Base-by-base conservation (phyloP, 1,284 basidiomycete genomes). In the Rhodotorula sp. region DNA sequence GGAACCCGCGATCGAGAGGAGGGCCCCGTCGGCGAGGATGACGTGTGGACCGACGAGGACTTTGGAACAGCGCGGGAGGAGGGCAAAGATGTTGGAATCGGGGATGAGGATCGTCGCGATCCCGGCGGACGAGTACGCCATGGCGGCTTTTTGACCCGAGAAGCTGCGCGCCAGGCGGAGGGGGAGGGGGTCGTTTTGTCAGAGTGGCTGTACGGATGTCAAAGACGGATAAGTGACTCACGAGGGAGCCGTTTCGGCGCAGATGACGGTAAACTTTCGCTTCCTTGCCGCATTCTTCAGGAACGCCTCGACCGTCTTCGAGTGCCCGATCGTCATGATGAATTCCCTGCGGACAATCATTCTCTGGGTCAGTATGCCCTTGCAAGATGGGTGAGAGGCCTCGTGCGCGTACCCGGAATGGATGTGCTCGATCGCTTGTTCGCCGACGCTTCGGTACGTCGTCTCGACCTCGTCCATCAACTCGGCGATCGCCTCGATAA, bases 351-450 rank as follows among this genome's bases (percentile, higher is more conserved):
- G 71, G 39, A n/a, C n/a, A n/a, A n/a, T n/a, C n/a, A n/a, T n/a
- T n/a, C n/a, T n/a, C n/a, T n/a, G n/a, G n/a, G n/a, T n/a, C n/a
- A n/a, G n/a, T n/a, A n/a, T n/a, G n/a, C n/a, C n/a, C n/a, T n/a
- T n/a, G n/a, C n/a, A n/a, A n/a, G n/a, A n/a, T n/a, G n/a, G n/a
- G n/a, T n/a, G n/a, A n/a, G n/a, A n/a, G n/a, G n/a, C n/a, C n/a
- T n/a, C n/a, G n/a, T n/a, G n/a, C n/a, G n/a, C n/a, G n/a, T 80
- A 95, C 93, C 97, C 93, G 16, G 93, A 93, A 82, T 98, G 95
- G 73, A 99, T 92, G 81, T 99, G 96, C 81, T 97, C 94, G 80
- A 89, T 91, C 2, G 95, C 93, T 73, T 92, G 93, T 83, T 93
- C 96, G 6, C 93, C 92, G 18, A 99, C 90, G 80, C 91, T 95